phyloP scores from a whole-genome alignment of 2,329 filamentous ascomycete species.

The Mariannaea sp. region DNA sequence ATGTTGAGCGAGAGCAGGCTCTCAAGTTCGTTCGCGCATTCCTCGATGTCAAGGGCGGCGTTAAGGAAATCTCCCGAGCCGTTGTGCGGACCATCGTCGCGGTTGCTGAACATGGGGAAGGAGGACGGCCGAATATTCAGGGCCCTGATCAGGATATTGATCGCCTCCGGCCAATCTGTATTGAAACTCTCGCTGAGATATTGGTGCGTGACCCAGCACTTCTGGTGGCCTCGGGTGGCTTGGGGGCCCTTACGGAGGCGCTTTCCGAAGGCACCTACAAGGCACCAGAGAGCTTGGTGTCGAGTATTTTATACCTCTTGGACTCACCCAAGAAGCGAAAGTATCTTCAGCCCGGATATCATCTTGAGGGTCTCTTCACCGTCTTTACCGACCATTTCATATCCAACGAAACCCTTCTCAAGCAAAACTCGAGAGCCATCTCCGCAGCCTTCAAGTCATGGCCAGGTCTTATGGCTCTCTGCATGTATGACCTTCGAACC shows the following conservation, averaged over 20 bases:
- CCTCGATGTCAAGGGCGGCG: slow-evolving; percentile 90
- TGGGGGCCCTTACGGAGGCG: slow-evolving; percentile 87
- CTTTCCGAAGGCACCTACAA: slow-evolving; percentile 90
- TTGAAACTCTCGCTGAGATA: slow-evolving; percentile 91
- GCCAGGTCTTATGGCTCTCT: slow-evolving; percentile 87
- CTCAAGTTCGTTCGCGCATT: slow-evolving; percentile 96
- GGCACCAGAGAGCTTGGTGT: slow-evolving; percentile 85
- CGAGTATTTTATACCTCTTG: slow-evolving; percentile 86
- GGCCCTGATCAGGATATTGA: slow-evolving; percentile 75
- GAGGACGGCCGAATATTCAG: slow-evolving; percentile 78
- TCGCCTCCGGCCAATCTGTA: slow-evolving; percentile 84
- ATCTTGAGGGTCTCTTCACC: slow-evolving; percentile 87
- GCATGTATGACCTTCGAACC: slow-evolving; percentile 85
- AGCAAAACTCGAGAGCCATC: slow-evolving; percentile 91
- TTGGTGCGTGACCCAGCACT: slow-evolving; percentile 83
- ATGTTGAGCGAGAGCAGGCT: slow-evolving; percentile 94
- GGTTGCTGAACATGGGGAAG: slow-evolving; percentile 86
- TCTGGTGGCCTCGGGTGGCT: slow-evolving; percentile 80
- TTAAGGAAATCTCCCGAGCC: slow-evolving; percentile 82
- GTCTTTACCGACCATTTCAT: slow-evolving; percentile 84
- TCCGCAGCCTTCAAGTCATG: slow-evolving; percentile 89
- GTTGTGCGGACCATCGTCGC: slow-evolving; percentile 89
- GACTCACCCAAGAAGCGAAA: slow-evolving; percentile 81
- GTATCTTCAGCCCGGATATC: slow-evolving; percentile 85
- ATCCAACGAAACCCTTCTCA: slow-evolving; percentile 66